Evolutionary conservation across 257 asterid species (phyloP).

Genomic region (Lavandula angustifolia): DNA sequence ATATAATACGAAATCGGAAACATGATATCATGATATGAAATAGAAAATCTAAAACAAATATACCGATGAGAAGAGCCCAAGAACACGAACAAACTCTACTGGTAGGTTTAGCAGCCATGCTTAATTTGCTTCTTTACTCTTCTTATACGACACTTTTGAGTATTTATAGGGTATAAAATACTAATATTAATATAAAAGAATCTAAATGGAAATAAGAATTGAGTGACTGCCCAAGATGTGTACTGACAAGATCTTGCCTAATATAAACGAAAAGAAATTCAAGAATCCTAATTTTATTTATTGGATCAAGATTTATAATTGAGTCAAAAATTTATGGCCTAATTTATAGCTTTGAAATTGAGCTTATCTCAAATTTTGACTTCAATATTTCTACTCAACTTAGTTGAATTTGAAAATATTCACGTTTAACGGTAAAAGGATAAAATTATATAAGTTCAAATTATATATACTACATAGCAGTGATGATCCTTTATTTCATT

Average conservation of each 20-base stretch:
- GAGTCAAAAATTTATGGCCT: not conserved
- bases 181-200: no score
- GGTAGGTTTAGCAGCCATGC: not conserved
- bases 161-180: no score
- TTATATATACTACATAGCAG: no score
- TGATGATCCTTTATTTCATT: no score
- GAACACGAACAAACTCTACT: constrained; percentile 10
- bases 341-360: not conserved
- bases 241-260: not conserved
- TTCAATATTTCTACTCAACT: not conserved
- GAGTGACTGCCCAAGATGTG: not conserved
- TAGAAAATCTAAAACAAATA: not conserved
- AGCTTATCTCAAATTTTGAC: not conserved
- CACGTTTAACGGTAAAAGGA: no score
- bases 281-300: not conserved
- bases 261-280: not conserved
- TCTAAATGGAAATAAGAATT: no score
- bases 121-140: no score
- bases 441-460: no score
- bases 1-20: not conserved
- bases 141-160: not conserved
- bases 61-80: constrained; percentile 24
- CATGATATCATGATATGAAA: not conserved
- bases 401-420: no score
- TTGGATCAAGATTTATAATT: not conserved